Evolutionary conservation across 1,284 basidiomycete genomes (phyloP).

Genomic region (Melanopsichium pennsylvanicum): DNA sequence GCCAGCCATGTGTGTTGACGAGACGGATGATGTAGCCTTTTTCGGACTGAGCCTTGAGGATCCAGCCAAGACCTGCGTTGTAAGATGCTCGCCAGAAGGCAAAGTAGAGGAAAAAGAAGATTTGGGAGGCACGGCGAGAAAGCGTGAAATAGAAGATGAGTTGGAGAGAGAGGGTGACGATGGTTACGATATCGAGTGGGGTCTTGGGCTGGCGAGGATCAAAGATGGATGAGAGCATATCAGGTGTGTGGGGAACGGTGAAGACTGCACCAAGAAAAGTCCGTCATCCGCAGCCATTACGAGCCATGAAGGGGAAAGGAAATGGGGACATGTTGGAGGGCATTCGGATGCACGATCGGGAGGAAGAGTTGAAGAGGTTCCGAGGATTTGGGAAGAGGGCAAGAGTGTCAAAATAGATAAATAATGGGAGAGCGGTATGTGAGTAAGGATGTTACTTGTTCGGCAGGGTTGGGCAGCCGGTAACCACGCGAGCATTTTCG

Average conservation of each 20-base stretch:
- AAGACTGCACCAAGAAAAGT: slow-evolving; percentile 73
- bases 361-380: not conserved
- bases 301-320: too few relatives aligned
- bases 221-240: slow-evolving; percentile 89
- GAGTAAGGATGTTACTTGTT: slow-evolving; percentile 13
- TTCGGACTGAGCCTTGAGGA: slow-evolving; percentile 92
- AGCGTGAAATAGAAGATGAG: slow-evolving; percentile 76
- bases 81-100: slow-evolving; percentile 92
- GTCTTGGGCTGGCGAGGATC: slow-evolving; percentile 88
- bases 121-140: slow-evolving; percentile 67
- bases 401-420: slow-evolving; percentile 10
- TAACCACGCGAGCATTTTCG: not conserved
- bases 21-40: slow-evolving; percentile 88
- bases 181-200: slow-evolving; percentile 85
- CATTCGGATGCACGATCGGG: slow-evolving; percentile 2
- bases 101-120: slow-evolving; percentile 85
- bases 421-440: slow-evolving; percentile 9
- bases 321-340: not conserved
- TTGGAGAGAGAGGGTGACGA: slow-evolving; percentile 80
- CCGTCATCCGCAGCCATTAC: too few relatives aligned
- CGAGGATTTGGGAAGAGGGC: slow-evolving; percentile 6
- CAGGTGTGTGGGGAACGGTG: slow-evolving; percentile 91
- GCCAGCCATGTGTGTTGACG: slow-evolving; percentile 82
- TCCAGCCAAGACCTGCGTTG: slow-evolving; percentile 90
- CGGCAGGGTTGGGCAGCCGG: too few relatives aligned